A percentile compares a stretch with the other conserved stretches of the same genome.
These are phyloP conservation scores for Tetracentron sinense DNA, from an alignment of 164 flowering plant genomes.

Conservation along the genomic window DNA sequence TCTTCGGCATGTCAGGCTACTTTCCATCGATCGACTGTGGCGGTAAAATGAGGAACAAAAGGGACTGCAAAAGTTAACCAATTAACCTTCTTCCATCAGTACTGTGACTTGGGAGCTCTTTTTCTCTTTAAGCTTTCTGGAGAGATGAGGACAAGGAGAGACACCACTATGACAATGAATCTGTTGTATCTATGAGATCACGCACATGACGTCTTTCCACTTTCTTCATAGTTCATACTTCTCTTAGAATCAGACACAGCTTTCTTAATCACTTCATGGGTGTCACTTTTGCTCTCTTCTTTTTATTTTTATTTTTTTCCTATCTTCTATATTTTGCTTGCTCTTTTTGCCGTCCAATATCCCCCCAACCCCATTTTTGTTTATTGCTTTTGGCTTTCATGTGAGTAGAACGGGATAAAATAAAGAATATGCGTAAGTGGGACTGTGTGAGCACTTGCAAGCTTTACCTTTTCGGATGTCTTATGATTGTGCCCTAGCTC, in stretches of 20 bases:
- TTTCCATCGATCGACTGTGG: neutral
- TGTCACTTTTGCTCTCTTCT: slow-evolving; percentile 4
- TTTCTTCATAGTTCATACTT: neutral
- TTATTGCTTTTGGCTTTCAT: slow-evolving; percentile 23
- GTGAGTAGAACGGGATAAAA: slow-evolving; percentile 15
- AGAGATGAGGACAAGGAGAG: slow-evolving; percentile 18
- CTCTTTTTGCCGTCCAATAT: no score
- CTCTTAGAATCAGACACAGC: no score
- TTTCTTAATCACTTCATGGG: slow-evolving; percentile 11
- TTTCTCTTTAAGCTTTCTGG: neutral
- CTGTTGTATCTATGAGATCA: neutral
- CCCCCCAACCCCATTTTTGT: slow-evolving; percentile 15
- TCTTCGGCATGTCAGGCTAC: no score
- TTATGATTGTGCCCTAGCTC: no score
- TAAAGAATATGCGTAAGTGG: no score
- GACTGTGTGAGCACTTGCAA: no score
- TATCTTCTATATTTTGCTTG: neutral
- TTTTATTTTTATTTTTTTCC: neutral
- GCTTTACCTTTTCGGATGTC: no score
- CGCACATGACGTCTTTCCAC: neutral
- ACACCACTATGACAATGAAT: slow-evolving; percentile 16
- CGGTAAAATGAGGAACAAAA: neutral
- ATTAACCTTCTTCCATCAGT: neutral
- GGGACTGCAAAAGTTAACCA: neutral
- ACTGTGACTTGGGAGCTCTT: no score